A percentile compares a stretch with the other conserved stretches of the same genome.
phyloP scores from a whole-genome alignment of 805 yeast genomes.

The Spathaspora gorwiae region DNA sequence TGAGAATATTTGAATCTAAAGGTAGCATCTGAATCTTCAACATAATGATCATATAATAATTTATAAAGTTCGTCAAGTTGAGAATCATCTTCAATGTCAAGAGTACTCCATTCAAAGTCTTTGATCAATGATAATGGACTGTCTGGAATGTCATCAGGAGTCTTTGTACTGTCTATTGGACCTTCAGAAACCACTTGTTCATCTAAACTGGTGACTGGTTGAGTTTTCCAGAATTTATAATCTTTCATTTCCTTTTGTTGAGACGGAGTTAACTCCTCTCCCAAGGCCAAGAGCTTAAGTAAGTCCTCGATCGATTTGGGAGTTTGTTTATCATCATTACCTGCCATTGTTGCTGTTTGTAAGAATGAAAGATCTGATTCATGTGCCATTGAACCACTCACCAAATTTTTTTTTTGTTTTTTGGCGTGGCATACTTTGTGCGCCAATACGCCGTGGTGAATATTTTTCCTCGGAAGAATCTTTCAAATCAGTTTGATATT shows the following conservation, averaged over 20 bases:
- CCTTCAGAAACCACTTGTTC: constrained; percentile 68
- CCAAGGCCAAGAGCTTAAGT: constrained; percentile 48
- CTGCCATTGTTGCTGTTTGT: constrained; percentile 2
- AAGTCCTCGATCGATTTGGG: constrained; percentile 54
- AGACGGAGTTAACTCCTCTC: constrained; percentile 49
- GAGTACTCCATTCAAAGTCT: constrained; percentile 85
- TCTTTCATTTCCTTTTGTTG: constrained; percentile 76
- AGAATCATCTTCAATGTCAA: constrained; percentile 51
- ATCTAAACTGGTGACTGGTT: constrained; percentile 82
- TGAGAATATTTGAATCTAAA: constrained; percentile 87
- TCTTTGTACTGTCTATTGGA: constrained; percentile 67
- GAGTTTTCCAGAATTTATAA: constrained; percentile 96
- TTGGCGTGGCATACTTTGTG: too few relatives aligned
- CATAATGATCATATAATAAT: constrained; percentile 82
- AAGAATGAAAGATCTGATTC: too few relatives aligned
- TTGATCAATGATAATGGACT: constrained; percentile 65
- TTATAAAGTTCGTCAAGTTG: constrained; percentile 76
- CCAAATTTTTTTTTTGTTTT: too few relatives aligned
- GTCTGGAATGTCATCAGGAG: constrained; percentile 66
- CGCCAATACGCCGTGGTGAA: too few relatives aligned
- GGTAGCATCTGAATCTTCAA: constrained; percentile 88
- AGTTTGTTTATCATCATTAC: constrained; percentile 6
- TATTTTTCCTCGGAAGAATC: too few relatives aligned
- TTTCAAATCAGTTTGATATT: too few relatives aligned
- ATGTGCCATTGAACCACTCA: too few relatives aligned